Evolutionary conservation across 2,329 filamentous ascomycete genomes (phyloP), one percentile per base, ranked within the genome.

Genomic region (Xylaria polymorpha): DNA sequence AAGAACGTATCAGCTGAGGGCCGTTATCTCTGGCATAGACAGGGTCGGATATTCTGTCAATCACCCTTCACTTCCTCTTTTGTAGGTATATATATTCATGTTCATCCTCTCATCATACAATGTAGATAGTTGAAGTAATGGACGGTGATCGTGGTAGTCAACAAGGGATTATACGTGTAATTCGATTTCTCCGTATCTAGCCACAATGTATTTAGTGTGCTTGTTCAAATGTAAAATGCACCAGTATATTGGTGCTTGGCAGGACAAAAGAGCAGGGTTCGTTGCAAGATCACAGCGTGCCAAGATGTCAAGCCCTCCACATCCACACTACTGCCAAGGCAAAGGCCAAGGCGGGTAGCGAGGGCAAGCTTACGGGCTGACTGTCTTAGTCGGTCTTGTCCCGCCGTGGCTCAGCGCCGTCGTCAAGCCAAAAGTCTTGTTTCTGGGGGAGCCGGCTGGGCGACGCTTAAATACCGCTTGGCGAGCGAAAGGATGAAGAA

Each of bases 391-490:
- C 55, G 12, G 53, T 63, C 62, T 71, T 61, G 67, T 69, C 64
- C 53, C 59, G 64, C 57, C 44, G 12, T 59, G 50, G 61, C 64
- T 69, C 61, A 61, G 62, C 67, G 67, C 67, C 67, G 65, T 44
- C 43, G 43, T 59, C 53, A 71, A 64, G 67, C 69, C 69, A 67
- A 69, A 71, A 65, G 57, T 64, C 66, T 71, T 69, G 63, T 63
- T 63, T 39, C 58, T 60, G 58, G 58, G 58, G 60, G 48, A 66
- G 59, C 66, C 66, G 66, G 62, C 63, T 69, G 53, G 69, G 69
- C 62, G 63, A 65, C 41, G 55, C 39, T 69, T 63, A 64, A 64
- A 55, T 46, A 10, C 39, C 44, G 18, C 67, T 69, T 69, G 66
- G 66, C 66, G 35, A 56, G 18, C 9, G 9, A 32, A 14, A 32